A percentile compares a stretch with the other conserved stretches of the same genome.
Conservation (phyloP, 1,284 basidiomycete genomes). For the Schizophyllum amplum region DNA sequence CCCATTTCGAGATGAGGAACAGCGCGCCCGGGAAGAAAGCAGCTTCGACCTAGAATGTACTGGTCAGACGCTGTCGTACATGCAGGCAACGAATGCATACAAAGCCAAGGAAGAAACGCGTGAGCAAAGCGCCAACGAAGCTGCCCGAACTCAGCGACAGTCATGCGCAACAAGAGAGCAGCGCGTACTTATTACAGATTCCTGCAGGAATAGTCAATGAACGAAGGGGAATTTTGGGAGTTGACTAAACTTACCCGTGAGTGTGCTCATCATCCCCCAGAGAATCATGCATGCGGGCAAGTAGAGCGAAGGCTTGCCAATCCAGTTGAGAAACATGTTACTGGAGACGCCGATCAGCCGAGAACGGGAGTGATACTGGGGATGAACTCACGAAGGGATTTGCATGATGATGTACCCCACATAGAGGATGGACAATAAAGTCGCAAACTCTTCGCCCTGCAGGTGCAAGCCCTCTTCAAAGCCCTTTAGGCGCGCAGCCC, state of each 20-base stretch:
- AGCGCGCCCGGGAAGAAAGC: constrained; percentile 62
- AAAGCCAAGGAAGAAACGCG: constrained; percentile 60
- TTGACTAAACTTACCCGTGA: constrained; percentile 36
- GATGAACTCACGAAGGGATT: constrained; percentile 44
- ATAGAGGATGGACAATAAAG: constrained; percentile 66
- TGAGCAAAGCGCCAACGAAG: constrained; percentile 59
- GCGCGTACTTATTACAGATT: constrained; percentile 29
- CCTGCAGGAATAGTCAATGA: constrained; percentile 19
- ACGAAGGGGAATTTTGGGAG: not conserved
- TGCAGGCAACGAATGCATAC: constrained; percentile 4
- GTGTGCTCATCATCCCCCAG: constrained; percentile 56
- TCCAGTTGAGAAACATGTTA: constrained; percentile 63
- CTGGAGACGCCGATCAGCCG: constrained; percentile 20
- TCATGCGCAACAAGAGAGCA: not conserved
- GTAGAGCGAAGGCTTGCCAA: constrained; percentile 64
- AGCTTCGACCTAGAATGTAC: constrained; percentile 31
- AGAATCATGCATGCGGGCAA: constrained; percentile 59
- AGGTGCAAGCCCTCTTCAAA: constrained; percentile 58
- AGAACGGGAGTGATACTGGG: not conserved
- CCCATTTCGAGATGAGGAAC: constrained; percentile 64
- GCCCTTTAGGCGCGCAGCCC: constrained; percentile 49
- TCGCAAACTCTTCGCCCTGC: constrained; percentile 48
- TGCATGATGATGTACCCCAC: constrained; percentile 75
- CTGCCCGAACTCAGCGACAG: constrained; percentile 19
- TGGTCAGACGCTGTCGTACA: not conserved